A percentile compares a stretch with the other conserved stretches of the same genome.
phyloP scores from a whole-genome alignment of 2,329 filamentous ascomycete species.

The Epichloe scottii region DNA sequence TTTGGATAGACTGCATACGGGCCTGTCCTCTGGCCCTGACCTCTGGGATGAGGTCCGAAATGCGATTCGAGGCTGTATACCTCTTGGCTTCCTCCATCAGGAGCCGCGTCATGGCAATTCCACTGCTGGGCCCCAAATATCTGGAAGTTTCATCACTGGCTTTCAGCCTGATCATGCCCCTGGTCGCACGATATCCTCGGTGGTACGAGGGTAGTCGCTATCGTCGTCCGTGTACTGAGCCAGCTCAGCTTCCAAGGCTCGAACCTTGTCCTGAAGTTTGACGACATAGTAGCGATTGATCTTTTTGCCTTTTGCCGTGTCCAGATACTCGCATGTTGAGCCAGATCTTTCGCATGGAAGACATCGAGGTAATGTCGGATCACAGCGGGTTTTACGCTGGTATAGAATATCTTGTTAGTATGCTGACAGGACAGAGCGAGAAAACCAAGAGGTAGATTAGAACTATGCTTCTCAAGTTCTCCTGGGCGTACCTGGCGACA shows the following conservation, averaged over 20 bases:
- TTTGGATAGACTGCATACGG: conserved; percentile 46
- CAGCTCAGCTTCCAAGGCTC: conserved; percentile 69
- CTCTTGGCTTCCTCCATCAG: conserved; percentile 96
- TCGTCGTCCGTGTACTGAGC: conserved; percentile 68
- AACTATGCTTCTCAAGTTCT: not conserved
- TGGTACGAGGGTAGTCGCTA: conserved; percentile 52
- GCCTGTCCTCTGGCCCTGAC: conserved; percentile 44
- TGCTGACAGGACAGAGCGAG: not conserved
- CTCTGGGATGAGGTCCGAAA: conserved; percentile 82
- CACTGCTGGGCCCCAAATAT: conserved; percentile 86
- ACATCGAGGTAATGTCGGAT: conserved; percentile 83
- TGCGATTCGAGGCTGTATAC: conserved; percentile 80
- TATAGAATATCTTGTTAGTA: conserved; percentile 6
- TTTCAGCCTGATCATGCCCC: conserved; percentile 76
- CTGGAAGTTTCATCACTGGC: conserved; percentile 77
- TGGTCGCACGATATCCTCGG: conserved; percentile 76
- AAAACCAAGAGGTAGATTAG: not conserved
- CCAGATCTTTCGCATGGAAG: conserved; percentile 86
- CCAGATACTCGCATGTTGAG: conserved; percentile 88
- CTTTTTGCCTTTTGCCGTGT: conserved; percentile 73
- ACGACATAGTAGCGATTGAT: conserved; percentile 90
- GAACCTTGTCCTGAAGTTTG: conserved; percentile 76
- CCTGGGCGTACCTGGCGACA: conserved; percentile 55
- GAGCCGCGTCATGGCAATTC: conserved; percentile 85
- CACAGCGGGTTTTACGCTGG: conserved; percentile 90